Conservation (phyloP, 176 grass and related monocot genomes). For the Canna indica region DNA sequence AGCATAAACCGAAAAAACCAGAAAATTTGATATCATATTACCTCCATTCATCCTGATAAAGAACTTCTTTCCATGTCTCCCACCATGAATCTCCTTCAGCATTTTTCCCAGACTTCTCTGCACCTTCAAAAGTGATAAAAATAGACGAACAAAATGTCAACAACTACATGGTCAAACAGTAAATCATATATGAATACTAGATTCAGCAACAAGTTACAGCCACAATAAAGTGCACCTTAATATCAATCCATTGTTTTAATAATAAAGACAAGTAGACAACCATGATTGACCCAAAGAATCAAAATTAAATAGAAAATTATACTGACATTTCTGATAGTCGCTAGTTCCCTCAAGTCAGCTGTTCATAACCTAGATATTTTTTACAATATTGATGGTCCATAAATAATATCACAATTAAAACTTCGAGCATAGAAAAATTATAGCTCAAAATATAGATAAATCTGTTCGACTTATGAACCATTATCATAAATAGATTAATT, state of each 20-base stretch:
- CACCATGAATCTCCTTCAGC: slow-evolving; percentile 76
- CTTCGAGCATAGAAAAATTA: too few relatives aligned
- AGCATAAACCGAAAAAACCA: background rate
- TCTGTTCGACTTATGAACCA: too few relatives aligned
- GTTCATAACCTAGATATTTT: too few relatives aligned
- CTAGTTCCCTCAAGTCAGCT: too few relatives aligned
- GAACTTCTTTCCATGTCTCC: slow-evolving; percentile 99
- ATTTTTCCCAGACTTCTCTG: slow-evolving; percentile 88
- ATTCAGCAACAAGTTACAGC: background rate
- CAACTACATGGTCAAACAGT: background rate
- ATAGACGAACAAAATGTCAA: background rate
- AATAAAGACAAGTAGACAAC: background rate
- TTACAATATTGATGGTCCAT: too few relatives aligned
- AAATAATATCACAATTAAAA: too few relatives aligned
- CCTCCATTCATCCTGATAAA: slow-evolving; percentile 99
- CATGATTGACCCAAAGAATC: too few relatives aligned
- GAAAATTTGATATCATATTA: slow-evolving; percentile 29
- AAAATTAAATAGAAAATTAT: too few relatives aligned
- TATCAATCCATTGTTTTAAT: background rate
- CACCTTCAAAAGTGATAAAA: slow-evolving; percentile 32
- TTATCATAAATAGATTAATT: too few relatives aligned
- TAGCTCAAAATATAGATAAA: too few relatives aligned
- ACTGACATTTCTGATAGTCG: too few relatives aligned
- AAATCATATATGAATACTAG: background rate
- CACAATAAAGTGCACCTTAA: background rate